phyloP scores from a whole-genome alignment of 2,329 filamentous ascomycete species.

The Amesomyces nigricolor region DNA sequence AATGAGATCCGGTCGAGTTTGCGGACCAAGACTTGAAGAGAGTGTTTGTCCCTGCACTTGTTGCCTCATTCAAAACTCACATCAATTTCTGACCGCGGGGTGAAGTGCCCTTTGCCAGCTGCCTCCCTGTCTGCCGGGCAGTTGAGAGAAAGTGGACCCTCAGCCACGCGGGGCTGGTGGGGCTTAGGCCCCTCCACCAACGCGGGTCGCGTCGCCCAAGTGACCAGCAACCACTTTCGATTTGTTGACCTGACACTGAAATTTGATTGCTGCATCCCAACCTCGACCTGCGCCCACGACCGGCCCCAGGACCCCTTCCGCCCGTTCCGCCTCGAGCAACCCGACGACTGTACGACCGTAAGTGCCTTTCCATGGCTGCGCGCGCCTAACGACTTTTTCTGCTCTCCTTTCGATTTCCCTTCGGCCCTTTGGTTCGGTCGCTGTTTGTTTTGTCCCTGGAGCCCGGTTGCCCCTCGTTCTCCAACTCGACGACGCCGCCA shows the following conservation, averaged over 20 bases:
- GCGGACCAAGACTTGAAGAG: too few species aligned
- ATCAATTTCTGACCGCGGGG: too few species aligned
- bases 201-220: background rate
- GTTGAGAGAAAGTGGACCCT: background rate
- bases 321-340: background rate
- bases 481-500: background rate
- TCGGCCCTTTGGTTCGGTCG: conserved; percentile 2
- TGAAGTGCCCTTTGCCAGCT: too few species aligned
- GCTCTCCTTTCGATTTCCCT: conserved; percentile 9
- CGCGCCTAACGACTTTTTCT: conserved; percentile 13
- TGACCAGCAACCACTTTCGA: background rate
- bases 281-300: background rate
- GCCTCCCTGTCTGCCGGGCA: too few species aligned
- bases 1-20: background rate
- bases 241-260: conserved; percentile 6
- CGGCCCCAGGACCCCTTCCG: background rate
- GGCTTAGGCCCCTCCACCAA: background rate
- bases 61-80: too few species aligned
- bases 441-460: conserved; percentile 16
- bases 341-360: conserved; percentile 7
- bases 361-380: conserved; percentile 17
- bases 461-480: conserved; percentile 18
- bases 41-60: too few species aligned
- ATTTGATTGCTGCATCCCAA: conserved; percentile 8
- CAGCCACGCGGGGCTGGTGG: background rate